A percentile compares a stretch with the other conserved stretches of the same genome.
Evolutionary conservation across 164 flowering plant species (phyloP).

Genomic region (Cinnamomum micranthum): DNA sequence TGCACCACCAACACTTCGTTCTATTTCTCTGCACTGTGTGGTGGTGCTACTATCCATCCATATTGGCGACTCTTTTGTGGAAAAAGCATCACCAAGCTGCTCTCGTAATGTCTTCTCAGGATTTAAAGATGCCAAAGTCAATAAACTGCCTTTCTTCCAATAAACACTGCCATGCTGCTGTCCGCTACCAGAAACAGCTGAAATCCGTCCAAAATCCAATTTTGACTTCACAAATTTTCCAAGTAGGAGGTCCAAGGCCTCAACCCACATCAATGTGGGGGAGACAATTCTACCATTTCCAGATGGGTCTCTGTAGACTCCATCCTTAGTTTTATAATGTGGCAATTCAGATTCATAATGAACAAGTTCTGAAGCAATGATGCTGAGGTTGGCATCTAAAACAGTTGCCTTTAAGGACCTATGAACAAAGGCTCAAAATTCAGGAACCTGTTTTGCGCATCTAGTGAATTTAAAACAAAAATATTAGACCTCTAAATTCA

Average conservation of each 20-base stretch:
- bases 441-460: not conserved
- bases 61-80: constrained; percentile 72
- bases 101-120: constrained; percentile 45
- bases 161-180: constrained; percentile 99
- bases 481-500: too few species aligned
- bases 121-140: constrained; percentile 53
- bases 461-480: too few species aligned
- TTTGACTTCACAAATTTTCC: constrained; percentile 45
- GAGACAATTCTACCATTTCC: constrained; percentile 85
- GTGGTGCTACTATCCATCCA: constrained; percentile 99
- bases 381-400: constrained; percentile 67
- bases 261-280: constrained; percentile 96
- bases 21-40: constrained; percentile 74
- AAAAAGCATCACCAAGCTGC: constrained; percentile 67
- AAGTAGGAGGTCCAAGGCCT: constrained; percentile 78
- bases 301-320: constrained; percentile 67
- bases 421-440: not conserved
- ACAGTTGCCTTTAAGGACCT: constrained; percentile 97
- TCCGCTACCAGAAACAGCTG: constrained; percentile 90
- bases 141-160: constrained; percentile 75
- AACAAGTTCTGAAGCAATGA: constrained; percentile 54
- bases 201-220: constrained; percentile 63
- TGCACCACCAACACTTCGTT: constrained; percentile 84
- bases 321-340: constrained; percentile 87
- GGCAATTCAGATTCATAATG: constrained; percentile 86